Evolutionary conservation across 192 early-diverging fungal species (phyloP), one percentile per base, ranked within the genome.

Genomic region (Rhizophagus prolifer): DNA sequence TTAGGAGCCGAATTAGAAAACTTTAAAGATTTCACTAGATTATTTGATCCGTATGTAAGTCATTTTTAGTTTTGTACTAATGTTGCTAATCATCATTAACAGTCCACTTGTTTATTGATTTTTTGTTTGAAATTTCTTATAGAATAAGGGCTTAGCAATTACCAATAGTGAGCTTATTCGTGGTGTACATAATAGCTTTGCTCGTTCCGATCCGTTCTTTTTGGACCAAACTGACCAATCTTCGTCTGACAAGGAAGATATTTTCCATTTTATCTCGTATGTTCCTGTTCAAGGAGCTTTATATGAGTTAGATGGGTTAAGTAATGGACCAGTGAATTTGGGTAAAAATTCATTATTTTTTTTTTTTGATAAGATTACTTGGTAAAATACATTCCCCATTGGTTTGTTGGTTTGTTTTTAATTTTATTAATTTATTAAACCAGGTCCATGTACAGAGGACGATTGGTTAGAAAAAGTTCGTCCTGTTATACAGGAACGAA

Each of bases 261-360:
- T 92, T 31, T 95, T 91, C 70, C 93, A 95, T 76, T 95, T 95
- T 75, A 88, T 95, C 72, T 88, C 91, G 63, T 95, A 93, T 65
- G 86, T 92, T 31, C 92, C 92, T 3, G 83, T 91, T n/a, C 82
- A 84, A 68, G 93, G 93, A 0, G 83, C 86, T 9, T 78, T 95
- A 26, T 94, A 91, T 47, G 94, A 95, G 83, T 83, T 95, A 47
- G 94, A 95, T 76, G 94, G 94, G 0, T 80, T 95, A 25, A 88
- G 88, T 65, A 79, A 79, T 5, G 86, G 88, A 16, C 94, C 94
- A 14, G 79, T 94, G 2, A 90, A 93, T 77, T 86, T 85, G 13
- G 82, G 82, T 83, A 80, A 47, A 69, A 10, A 38, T 8, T 38
- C 7, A 38, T 21, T 47, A 4, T 12, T 30, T 36, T 58, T 16